Evolutionary conservation across 2,329 filamentous ascomycete genomes (phyloP).

Genomic region (Ophidiomyces ophidiicola): DNA sequence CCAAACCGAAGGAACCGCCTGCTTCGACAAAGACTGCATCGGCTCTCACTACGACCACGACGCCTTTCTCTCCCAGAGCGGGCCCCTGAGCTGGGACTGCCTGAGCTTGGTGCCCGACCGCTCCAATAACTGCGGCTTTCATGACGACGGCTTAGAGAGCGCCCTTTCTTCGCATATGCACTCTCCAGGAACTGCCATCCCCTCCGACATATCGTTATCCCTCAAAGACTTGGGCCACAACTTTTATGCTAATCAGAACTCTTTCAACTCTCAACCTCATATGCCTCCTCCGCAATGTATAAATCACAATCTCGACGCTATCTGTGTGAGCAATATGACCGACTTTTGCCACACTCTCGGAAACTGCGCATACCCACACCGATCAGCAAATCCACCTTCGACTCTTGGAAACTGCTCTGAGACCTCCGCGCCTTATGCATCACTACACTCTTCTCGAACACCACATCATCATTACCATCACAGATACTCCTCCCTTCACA

Average conservation of each 20-base stretch:
- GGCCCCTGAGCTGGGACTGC: constrained; percentile 11
- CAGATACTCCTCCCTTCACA: background rate
- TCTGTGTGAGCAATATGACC: constrained; percentile 5
- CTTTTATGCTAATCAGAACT: constrained; percentile 2
- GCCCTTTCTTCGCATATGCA: constrained; percentile 8
- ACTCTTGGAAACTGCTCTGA: constrained; percentile 1
- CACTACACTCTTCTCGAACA: constrained; percentile 2
- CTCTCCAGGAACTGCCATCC: background rate
- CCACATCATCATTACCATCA: constrained; percentile 8
- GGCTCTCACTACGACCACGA: constrained; percentile 9
- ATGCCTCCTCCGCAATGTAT: background rate
- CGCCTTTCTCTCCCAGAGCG: constrained; percentile 5
- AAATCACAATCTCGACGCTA: constrained; percentile 4
- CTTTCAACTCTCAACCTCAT: constrained; percentile 3
- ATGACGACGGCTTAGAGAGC: background rate
- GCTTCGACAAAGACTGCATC: constrained; percentile 28
- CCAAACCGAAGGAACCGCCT: constrained; percentile 24
- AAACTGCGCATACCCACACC: constrained; percentile 1
- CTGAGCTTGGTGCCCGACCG: constrained; percentile 3
- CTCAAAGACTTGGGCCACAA: constrained; percentile 4
- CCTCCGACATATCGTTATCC: background rate
- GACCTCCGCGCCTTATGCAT: constrained; percentile 5
- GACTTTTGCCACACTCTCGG: constrained; percentile 1
- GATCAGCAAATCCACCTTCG: background rate
- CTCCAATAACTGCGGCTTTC: constrained; percentile 5